Evolutionary conservation across 2,329 filamentous ascomycete species (phyloP).

Genomic region (Hymenoscyphus fraxineus): DNA sequence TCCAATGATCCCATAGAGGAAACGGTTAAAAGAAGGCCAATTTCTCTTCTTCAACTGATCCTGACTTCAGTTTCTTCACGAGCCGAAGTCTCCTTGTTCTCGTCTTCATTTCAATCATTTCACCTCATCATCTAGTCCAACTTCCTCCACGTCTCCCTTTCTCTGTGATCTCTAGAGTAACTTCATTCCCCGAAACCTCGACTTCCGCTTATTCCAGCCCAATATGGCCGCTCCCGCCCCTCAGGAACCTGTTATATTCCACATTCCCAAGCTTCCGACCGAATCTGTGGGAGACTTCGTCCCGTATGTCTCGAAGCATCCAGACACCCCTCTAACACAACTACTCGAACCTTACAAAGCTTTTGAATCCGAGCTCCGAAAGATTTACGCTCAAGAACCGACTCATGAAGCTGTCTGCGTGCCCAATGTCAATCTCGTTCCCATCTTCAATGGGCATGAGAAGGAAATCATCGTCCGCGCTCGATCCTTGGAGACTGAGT

Average conservation of each 20-base stretch:
- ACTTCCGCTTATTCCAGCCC: background rate
- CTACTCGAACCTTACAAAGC: slow-evolving; percentile 63
- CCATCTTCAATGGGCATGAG: slow-evolving; percentile 59
- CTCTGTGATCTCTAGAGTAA: background rate
- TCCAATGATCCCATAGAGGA: no score
- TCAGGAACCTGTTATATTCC: slow-evolving; percentile 11
- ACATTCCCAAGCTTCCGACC: slow-evolving; percentile 28
- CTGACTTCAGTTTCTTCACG: no score
- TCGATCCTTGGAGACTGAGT: slow-evolving; percentile 55
- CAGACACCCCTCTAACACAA: slow-evolving; percentile 50
- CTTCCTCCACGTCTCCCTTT: background rate
- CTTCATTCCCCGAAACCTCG: slow-evolving; percentile 8
- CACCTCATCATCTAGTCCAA: background rate
- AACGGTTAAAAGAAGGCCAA: no score
- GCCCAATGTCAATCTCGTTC: slow-evolving; percentile 59
- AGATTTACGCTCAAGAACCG: slow-evolving; percentile 66
- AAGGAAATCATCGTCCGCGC: slow-evolving; percentile 58
- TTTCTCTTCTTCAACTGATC: no score
- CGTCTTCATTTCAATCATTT: background rate
- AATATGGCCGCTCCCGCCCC: background rate
- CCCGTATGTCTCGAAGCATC: slow-evolving; percentile 52
- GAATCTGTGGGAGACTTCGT: slow-evolving; percentile 32
- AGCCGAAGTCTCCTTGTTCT: no score
- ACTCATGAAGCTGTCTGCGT: slow-evolving; percentile 54
- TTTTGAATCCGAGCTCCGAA: slow-evolving; percentile 64